Evolutionary conservation across 306 rosid species (phyloP).

Genomic region (Coriaria nepalensis): DNA sequence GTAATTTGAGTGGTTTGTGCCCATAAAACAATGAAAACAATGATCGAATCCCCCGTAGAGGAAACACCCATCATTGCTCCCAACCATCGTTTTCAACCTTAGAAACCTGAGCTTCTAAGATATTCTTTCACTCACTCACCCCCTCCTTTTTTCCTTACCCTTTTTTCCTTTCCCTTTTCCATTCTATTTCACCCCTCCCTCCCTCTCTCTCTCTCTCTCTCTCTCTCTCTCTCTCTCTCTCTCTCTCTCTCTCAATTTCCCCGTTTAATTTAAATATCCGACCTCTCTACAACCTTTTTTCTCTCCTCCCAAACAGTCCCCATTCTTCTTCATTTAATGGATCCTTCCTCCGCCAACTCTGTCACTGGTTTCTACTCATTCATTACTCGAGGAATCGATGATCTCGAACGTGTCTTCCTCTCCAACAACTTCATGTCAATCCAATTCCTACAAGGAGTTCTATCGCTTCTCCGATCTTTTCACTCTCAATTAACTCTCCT

Average conservation of each 20-base stretch:
- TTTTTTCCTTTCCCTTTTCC: constrained; percentile 24
- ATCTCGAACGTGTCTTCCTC: constrained; percentile 74
- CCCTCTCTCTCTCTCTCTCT: constrained; percentile 17
- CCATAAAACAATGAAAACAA: constrained; percentile 89
- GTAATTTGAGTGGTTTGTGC: too few species aligned
- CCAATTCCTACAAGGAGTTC: constrained; percentile 85
- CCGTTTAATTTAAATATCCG: constrained; percentile 34
- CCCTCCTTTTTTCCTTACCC: constrained; percentile 19
- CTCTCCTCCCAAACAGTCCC: too few species aligned
- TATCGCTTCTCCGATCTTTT: constrained; percentile 81
- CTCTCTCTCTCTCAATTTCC: constrained; percentile 28
- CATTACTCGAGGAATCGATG: constrained; percentile 87
- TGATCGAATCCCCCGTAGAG: constrained; percentile 95
- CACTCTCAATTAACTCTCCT: constrained; percentile 83
- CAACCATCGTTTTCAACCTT: constrained; percentile 98
- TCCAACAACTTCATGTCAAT: constrained; percentile 91
- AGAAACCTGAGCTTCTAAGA: constrained; percentile 89
- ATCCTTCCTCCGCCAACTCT: constrained; percentile 86
- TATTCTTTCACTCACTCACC: constrained; percentile 38
- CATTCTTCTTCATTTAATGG: constrained; percentile 34
- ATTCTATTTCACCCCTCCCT: constrained; percentile 12
- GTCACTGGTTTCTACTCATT: constrained; percentile 89
- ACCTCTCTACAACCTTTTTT: constrained; percentile 14
- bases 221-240: constrained; percentile 21
- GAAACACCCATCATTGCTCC: constrained; percentile 99